Base-by-base conservation (phyloP, 371 early-diverging fungal species). In the Actinomortierella wolfii region DNA sequence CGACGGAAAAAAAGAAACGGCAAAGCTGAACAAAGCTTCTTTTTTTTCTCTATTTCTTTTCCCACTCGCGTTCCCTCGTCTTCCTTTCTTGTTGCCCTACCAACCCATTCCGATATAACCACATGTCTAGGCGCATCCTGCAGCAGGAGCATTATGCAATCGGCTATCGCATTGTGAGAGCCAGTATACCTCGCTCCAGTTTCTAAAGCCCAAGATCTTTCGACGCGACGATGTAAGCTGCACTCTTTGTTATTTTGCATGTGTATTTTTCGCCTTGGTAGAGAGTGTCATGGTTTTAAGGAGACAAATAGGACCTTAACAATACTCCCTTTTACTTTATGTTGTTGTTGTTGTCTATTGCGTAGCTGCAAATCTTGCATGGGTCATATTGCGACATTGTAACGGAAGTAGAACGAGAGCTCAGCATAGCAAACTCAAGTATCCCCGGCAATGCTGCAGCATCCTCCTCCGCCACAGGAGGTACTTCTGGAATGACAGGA, bases 131-230 rank as follows among this genome's bases (percentile, higher is more conserved):
- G 50, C 57, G 2, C 57, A 73, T 40, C 67, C 73, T 2, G 43
- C 67, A 1, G 73, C 56, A 1, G 73, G 67, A 3, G 61, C 62
- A 18, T 59, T 73, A 48, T 73, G 73, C 17, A 66, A 66, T 6
- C 50, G 63, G 23, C 23, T 73, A 11, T 50, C 66, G 9, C 73
- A 73, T 23, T 66, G 63, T n/a, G 73, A 73, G 24, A 44, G 73
- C 20, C 20, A 62, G 13, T 73, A 75, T 15, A 68, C 57, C 39
- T 75, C 68, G 6, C 53, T 75, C 58, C 68, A 67, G 42, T 76
- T 65, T 18, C 28, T 76, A 7, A 76, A 76, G 54, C 76, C 76
- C 6, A 76, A 68, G 49, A 48, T 67, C 26, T 76, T 76, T 26
- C 45, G 76, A n/a, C 53, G 76, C 42, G 76, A 76, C 20, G 69